Evolutionary conservation across 768 basidiomycete species (phyloP), one percentile per base, ranked within the genome.

Genomic region (Pulveroboletus sp.): DNA sequence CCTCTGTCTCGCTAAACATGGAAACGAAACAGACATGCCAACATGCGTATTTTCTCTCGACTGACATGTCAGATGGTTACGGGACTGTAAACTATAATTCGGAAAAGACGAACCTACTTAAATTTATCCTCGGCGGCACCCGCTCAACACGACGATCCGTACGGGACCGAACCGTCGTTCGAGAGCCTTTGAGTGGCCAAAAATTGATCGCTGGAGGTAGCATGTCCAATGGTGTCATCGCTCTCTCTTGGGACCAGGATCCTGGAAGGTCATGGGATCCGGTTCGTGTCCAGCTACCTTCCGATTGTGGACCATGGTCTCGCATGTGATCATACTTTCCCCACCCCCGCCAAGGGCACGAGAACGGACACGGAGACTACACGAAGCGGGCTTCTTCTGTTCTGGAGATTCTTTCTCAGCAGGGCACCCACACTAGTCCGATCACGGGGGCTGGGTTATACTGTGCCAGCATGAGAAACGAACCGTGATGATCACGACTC

Each of bases 341-440:
- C 60, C 44, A 29, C 20, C 40, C 45, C 33, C 27, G 56, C 31
- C 29, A 72, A 59, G 47, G 62, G 49, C 48, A 60, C n/a, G 61
- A 64, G n/a, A 43, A 32, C 27, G 10, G 11, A 12, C 40, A 35
- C 9, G 14, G 21, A 35, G 45, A n/a, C 36, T 71, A 69, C 11
- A 74, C 70, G 11, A 74, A 75, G 60, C 67, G 60, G 49, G 73
- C 66, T 33, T 9, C 1, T 41, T 45, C 40, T 45, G 43, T 21
- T 33, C 48, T 17, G 23, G 53, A 36, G 51, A 47, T 34, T 6
- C 33, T 46, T 27, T 49, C 41, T 38, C 2, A 24, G 10, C 34
- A 6, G 17, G 34, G 34, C 5, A 35, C n/a, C 31, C 17, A 13
- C 29, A 10, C 10, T 27, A 9, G 14, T 12, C 25, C 14, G 9